Conservation (phyloP, 441 rosid genomes). For the Breynia disticha region DNA sequence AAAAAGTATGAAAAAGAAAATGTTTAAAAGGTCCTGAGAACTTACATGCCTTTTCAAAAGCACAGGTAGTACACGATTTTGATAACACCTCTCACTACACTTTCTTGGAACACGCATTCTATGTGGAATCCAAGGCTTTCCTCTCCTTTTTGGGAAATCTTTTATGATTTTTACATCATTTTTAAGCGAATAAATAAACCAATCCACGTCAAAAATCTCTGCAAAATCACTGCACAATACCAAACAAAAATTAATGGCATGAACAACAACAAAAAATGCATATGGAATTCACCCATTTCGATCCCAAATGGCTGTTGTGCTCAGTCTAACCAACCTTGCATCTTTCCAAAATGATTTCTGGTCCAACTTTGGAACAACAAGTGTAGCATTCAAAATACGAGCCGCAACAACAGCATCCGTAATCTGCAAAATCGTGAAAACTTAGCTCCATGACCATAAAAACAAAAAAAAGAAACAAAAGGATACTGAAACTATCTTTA, state of each 20-base stretch:
- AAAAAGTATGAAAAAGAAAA: background rate
- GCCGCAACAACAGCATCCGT: conserved; percentile 98
- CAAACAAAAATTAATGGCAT: conserved; percentile 7
- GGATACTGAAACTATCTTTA: background rate
- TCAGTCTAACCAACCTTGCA: conserved; percentile 48
- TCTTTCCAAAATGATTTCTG: conserved; percentile 98
- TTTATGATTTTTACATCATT: conserved; percentile 81
- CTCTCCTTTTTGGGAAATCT: conserved; percentile 58
- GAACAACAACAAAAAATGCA: background rate
- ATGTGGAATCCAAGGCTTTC: conserved; percentile 42
- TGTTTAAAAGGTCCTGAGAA: conserved; percentile 17
- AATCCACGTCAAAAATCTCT: conserved; percentile 65
- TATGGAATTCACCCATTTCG: conserved; percentile 4
- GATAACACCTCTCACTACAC: conserved; percentile 81
- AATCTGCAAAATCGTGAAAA: conserved; percentile 44
- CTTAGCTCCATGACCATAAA: background rate
- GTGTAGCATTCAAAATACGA: conserved; percentile 84
- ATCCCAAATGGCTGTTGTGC: conserved; percentile 9
- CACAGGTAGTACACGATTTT: conserved; percentile 69
- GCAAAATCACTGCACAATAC: conserved; percentile 57
- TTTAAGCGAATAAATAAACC: conserved; percentile 65
- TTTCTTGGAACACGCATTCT: conserved; percentile 88
- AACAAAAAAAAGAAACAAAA: background rate
- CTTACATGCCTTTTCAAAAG: conserved; percentile 99
- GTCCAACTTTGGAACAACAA: conserved; percentile 91